phyloP scores from a whole-genome alignment of 2,329 filamentous ascomycete genomes.

The Biscogniauxia mediterranea region DNA sequence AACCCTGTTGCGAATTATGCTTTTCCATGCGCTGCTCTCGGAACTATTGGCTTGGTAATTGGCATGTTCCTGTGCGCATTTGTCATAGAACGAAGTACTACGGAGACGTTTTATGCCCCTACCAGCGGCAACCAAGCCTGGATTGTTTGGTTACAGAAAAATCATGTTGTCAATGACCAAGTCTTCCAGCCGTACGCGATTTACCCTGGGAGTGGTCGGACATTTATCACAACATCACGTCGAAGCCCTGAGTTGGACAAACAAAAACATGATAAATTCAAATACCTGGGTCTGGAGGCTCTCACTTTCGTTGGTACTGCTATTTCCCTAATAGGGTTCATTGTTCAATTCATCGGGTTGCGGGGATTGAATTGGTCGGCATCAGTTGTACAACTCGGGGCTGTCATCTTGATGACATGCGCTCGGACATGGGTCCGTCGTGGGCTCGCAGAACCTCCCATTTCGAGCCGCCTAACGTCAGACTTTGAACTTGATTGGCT shows the following conservation, averaged over 20 bases:
- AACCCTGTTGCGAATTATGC: too few species aligned
- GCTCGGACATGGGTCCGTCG: slow-evolving; percentile 28
- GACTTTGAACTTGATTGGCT: slow-evolving; percentile 31
- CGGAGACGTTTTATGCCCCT: background rate
- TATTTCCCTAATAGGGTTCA: slow-evolving; percentile 24
- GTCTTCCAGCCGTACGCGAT: slow-evolving; percentile 27
- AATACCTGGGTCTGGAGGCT: too few species aligned
- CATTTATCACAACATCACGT: slow-evolving; percentile 9
- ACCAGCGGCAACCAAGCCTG: slow-evolving; percentile 4
- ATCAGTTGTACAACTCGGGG: slow-evolving; percentile 26
- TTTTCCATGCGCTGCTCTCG: too few species aligned
- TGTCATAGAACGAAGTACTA: too few species aligned
- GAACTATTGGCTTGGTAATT: too few species aligned
- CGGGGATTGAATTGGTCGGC: slow-evolving; percentile 29
- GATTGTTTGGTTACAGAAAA: slow-evolving; percentile 33
- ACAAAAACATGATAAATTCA: too few species aligned
- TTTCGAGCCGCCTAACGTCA: slow-evolving; percentile 2
- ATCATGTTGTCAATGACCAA: slow-evolving; percentile 28
- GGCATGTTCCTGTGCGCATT: too few species aligned
- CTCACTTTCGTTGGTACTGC: too few species aligned
- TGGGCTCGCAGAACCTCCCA: slow-evolving; percentile 14
- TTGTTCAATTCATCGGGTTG: slow-evolving; percentile 30
- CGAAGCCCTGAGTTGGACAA: slow-evolving; percentile 15
- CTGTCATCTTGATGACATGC: slow-evolving; percentile 24
- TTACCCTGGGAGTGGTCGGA: slow-evolving; percentile 11